Evolutionary conservation across 805 yeast genomes (phyloP).

Genomic region (Lipomyces orientalis): DNA sequence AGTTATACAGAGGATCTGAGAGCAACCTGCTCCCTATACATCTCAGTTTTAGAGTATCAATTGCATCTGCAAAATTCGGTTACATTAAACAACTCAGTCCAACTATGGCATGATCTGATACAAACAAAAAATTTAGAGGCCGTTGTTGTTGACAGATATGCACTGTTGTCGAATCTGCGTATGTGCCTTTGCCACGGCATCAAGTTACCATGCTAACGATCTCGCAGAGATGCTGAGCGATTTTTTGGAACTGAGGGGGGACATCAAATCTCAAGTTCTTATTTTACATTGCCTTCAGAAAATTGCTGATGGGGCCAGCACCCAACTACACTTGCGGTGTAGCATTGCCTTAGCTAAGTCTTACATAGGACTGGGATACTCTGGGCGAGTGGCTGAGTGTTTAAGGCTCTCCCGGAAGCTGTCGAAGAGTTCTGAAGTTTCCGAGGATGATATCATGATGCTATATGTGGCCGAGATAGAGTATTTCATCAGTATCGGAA

Average conservation of each 20-base stretch:
- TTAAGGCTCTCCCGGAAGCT: conserved; percentile 9
- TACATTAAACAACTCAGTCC: neutral
- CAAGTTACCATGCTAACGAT: neutral
- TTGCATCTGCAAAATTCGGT: neutral
- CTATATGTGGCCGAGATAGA: conserved; percentile 17
- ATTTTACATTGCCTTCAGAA: conserved; percentile 16
- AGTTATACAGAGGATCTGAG: conserved; percentile 13
- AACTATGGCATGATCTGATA: conserved; percentile 11
- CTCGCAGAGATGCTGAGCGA: conserved; percentile 16
- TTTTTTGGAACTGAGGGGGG: conserved; percentile 15
- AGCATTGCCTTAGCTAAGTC: conserved; percentile 2
- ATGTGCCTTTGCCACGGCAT: neutral
- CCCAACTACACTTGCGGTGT: neutral
- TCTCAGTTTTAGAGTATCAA: conserved; percentile 21
- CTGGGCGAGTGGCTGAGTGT: conserved; percentile 15
- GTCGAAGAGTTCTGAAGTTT: neutral
- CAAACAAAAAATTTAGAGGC: conserved; percentile 7
- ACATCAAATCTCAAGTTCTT: conserved; percentile 1
- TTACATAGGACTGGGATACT: conserved; percentile 18
- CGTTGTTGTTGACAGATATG: conserved; percentile 6
- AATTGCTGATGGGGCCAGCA: conserved; percentile 5
- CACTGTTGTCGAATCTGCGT: conserved; percentile 15
- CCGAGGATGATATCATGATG: neutral
- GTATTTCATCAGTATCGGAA: conserved; percentile 21
- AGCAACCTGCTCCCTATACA: conserved; percentile 17